Evolutionary conservation across 352 stramenopile species (phyloP).

Genomic region (Globisporangium heterothallicum): DNA sequence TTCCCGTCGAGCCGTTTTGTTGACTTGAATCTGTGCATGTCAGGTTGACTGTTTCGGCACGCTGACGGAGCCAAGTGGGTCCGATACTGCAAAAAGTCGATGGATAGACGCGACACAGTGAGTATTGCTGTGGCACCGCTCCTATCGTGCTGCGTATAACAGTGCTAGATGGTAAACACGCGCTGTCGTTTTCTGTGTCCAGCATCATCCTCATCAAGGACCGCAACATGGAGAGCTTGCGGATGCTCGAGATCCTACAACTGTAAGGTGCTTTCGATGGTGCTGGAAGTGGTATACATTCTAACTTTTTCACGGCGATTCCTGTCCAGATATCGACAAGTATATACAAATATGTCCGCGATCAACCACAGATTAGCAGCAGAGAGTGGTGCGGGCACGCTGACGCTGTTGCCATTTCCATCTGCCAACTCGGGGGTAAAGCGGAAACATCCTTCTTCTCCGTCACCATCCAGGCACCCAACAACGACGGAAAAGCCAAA

Average conservation of each 20-base stretch:
- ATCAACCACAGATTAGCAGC: neutral
- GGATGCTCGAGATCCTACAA: conserved; percentile 52
- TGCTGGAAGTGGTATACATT: too few species aligned
- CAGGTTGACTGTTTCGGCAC: conserved; percentile 37
- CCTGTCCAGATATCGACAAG: neutral
- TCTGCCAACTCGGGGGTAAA: conserved; percentile 3
- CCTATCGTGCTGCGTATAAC: too few species aligned
- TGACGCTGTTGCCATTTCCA: conserved; percentile 3
- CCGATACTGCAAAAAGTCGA: conserved; percentile 13
- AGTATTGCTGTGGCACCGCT: conserved; percentile 4
- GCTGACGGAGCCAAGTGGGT: conserved; percentile 21
- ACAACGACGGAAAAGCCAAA: neutral
- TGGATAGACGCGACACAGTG: conserved; percentile 36
- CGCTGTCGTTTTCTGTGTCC: neutral
- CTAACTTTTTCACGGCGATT: too few species aligned
- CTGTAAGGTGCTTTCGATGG: too few species aligned
- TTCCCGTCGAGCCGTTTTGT: neutral
- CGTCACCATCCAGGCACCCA: neutral
- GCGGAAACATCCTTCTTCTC: conserved; percentile 4
- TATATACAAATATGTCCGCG: neutral
- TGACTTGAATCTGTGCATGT: neutral
- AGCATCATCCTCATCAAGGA: conserved; percentile 43
- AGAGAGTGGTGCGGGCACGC: neutral
- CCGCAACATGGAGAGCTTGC: conserved; percentile 52
- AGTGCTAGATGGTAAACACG: neutral